Evolutionary conservation across 768 basidiomycete genomes (phyloP).

Genomic region (Paxillus rubicundulus): DNA sequence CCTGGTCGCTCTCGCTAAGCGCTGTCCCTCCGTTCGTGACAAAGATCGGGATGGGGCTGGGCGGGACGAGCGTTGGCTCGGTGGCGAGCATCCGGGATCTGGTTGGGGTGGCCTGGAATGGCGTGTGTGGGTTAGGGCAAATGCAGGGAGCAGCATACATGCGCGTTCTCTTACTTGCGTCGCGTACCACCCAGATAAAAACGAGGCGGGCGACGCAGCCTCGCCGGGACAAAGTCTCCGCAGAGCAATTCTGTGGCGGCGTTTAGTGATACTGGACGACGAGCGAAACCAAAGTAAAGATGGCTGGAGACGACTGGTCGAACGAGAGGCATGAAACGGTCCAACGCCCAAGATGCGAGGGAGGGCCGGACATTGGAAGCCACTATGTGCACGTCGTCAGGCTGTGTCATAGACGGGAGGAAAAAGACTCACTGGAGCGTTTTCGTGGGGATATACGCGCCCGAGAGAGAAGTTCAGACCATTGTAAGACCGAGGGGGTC

Average conservation of each 20-base stretch:
- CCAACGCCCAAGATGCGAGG: constrained; percentile 38
- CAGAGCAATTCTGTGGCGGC: constrained; percentile 44
- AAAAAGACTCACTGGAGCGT: constrained; percentile 12
- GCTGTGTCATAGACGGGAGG: background rate
- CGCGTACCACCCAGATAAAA: constrained; percentile 55
- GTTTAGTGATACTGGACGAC: constrained; percentile 27
- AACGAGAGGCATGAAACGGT: constrained; percentile 46
- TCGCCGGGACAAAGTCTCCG: constrained; percentile 46
- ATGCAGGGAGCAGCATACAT: background rate
- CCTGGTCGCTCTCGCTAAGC: constrained; percentile 13
- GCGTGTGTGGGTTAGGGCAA: background rate
- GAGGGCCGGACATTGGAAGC: constrained; percentile 30
- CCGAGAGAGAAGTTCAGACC: constrained; percentile 34
- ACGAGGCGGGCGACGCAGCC: constrained; percentile 41
- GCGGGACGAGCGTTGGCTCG: constrained; percentile 30
- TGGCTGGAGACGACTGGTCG: constrained; percentile 46
- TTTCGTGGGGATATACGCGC: constrained; percentile 41
- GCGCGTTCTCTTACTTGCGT: constrained; percentile 36
- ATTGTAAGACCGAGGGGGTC: constrained; percentile 4
- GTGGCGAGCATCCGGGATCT: constrained; percentile 43
- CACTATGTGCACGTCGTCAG: constrained; percentile 7
- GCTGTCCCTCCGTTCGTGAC: constrained; percentile 30
- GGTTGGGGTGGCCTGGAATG: constrained; percentile 36
- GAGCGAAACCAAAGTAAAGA: constrained; percentile 34
- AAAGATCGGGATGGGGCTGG: constrained; percentile 38